Evolutionary conservation across 768 basidiomycete genomes (phyloP), one percentile per base, ranked within the genome.

Genomic region (Tricholoma sp.): DNA sequence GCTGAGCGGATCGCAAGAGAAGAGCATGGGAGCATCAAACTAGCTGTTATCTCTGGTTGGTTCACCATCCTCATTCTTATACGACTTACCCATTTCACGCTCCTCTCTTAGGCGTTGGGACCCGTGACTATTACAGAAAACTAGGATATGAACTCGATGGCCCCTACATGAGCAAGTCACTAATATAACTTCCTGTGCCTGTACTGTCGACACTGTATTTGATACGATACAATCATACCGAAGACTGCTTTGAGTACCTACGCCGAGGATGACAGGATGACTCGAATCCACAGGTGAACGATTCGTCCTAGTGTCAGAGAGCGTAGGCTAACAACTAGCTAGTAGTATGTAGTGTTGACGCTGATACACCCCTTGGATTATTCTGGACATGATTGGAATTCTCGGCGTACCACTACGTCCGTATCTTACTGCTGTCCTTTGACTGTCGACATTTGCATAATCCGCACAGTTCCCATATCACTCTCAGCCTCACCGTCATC

Each of bases 1-100:
- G 97, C 97, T 8, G 97, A 98, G 71, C 82, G 96, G 64, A 98
- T 99, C 76, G 94, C 97, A 24, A 77, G 88, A 61, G 96, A 98
- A 65, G 97, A 99, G 68, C 97, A 99, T 65, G 96, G 91, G 17
- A 98, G 94, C 69, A 77, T 89, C 59, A 95, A 98, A 72, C 73
- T 99, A 33, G 97, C 90, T n/a, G 96, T 99, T 57, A 99, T 99
- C 61, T 95, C 94, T 37, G 94, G 92, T 84, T 60, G 65, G 85
- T 63, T n/a, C 18, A 31, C 20, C 49, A 13, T 41, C n/a, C 39
- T 12, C 29, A 33, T 55, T 60, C 4, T 47, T 55, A 13, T 34
- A 13, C 12, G 24, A 12, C 37, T 13, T 53, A 13, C 28, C 31
- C 44, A 24, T 10, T 44, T 53, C 18, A 28, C 15, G 13, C 34